Conservation (phyloP, 331 rosid genomes). For the Acacia concinna region DNA sequence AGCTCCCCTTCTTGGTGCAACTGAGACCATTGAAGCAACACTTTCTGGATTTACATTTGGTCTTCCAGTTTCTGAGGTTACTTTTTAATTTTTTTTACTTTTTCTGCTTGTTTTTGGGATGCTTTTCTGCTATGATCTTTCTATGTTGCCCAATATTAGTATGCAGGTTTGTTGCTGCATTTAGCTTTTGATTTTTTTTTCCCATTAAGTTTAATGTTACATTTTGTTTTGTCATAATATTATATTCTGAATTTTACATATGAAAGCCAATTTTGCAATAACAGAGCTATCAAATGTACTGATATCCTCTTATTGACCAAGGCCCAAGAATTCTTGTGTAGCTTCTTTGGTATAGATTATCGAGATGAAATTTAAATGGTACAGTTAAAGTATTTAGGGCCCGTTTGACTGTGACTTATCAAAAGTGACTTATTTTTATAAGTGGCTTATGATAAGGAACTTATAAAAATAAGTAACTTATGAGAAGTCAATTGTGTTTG, state of each 20-base stretch:
- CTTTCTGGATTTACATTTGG: constrained; percentile 90
- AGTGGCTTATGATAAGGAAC: too few relatives aligned
- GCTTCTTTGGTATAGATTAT: neutral
- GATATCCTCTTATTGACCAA: neutral
- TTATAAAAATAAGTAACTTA: too few relatives aligned
- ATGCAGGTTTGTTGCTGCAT: constrained; percentile 7
- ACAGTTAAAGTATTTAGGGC: neutral
- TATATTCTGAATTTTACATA: neutral
- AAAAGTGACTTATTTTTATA: too few relatives aligned
- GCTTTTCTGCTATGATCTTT: constrained; percentile 11
- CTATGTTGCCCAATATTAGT: constrained; percentile 14
- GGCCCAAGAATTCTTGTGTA: neutral
- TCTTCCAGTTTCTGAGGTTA: constrained; percentile 94
- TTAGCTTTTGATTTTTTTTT: neutral
- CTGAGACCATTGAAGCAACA: constrained; percentile 79
- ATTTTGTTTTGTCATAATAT: neutral
- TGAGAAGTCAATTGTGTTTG: too few relatives aligned
- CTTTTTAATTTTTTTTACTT: constrained; percentile 32
- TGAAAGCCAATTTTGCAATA: neutral
- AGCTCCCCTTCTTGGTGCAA: constrained; percentile 92
- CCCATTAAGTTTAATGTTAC: neutral
- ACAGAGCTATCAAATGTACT: neutral
- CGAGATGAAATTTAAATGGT: neutral
- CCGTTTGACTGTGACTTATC: too few relatives aligned
- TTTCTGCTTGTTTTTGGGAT: constrained; percentile 14